Evolutionary conservation across 305 asterid species (phyloP).

Genomic region (Solanum hybrid): DNA sequence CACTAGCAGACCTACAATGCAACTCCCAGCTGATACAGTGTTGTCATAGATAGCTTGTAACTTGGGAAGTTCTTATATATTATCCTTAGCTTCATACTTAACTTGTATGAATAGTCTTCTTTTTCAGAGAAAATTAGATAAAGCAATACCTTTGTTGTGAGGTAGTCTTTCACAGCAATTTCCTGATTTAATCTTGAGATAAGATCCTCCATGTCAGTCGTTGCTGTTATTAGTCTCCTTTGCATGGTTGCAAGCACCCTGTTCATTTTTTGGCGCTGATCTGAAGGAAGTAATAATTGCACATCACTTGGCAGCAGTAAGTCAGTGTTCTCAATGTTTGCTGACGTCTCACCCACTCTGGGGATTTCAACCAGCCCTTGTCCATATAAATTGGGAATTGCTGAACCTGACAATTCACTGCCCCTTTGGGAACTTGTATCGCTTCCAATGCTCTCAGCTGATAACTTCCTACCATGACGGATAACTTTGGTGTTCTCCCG

Average conservation of each 20-base stretch:
- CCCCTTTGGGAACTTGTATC: slow-evolving; percentile 64
- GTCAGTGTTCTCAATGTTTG: slow-evolving; percentile 33
- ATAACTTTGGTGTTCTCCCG: slow-evolving; percentile 24
- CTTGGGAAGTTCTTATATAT: neutral
- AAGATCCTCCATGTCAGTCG: slow-evolving; percentile 98
- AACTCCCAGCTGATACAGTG: neutral
- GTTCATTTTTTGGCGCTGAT: slow-evolving; percentile 81
- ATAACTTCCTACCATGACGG: slow-evolving; percentile 52
- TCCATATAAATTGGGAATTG: slow-evolving; percentile 38
- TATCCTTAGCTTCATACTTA: neutral
- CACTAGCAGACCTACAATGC: neutral
- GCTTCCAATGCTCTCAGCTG: slow-evolving; percentile 74
- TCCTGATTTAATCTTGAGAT: slow-evolving; percentile 91
- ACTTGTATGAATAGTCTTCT: neutral
- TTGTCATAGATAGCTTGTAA: neutral
- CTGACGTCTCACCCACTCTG: slow-evolving; percentile 35
- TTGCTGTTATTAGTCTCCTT: slow-evolving; percentile 67
- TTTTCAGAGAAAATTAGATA: neutral
- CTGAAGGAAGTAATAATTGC: slow-evolving; percentile 61
- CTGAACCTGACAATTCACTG: slow-evolving; percentile 38
- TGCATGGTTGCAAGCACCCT: slow-evolving; percentile 65
- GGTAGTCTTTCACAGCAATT: slow-evolving; percentile 86
- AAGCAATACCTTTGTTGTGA: slow-evolving; percentile 65
- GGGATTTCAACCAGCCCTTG: slow-evolving; percentile 34
- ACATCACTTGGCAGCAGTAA: slow-evolving; percentile 53